These are phyloP conservation scores for Leccinum barrowsii DNA, from an alignment of 768 basidiomycete genomes.

Conservation along the genomic window DNA sequence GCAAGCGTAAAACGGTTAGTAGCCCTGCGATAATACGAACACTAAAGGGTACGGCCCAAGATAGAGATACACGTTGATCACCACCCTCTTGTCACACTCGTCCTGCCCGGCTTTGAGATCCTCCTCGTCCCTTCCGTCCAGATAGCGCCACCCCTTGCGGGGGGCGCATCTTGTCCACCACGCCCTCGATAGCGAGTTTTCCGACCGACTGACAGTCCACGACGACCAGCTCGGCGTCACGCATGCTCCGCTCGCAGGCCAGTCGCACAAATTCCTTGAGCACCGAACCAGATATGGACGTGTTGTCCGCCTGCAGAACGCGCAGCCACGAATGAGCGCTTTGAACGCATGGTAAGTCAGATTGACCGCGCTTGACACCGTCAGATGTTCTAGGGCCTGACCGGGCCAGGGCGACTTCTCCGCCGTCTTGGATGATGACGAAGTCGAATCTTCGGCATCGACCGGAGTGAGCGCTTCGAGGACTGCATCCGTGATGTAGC, in stretches of 20 bases:
- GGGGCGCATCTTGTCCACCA: slow-evolving; percentile 56
- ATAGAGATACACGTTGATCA: slow-evolving; percentile 46
- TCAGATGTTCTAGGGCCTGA: slow-evolving; percentile 67
- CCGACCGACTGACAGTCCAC: slow-evolving; percentile 73
- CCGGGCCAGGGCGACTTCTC: slow-evolving; percentile 45
- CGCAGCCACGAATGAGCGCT: slow-evolving; percentile 57
- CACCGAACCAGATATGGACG: slow-evolving; percentile 55
- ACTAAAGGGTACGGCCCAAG: slow-evolving; percentile 29
- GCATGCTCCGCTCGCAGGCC: slow-evolving; percentile 43
- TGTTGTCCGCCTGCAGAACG: slow-evolving; percentile 76
- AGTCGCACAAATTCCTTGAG: slow-evolving; percentile 66
- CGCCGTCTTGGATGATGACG: slow-evolving; percentile 3
- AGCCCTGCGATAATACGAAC: slow-evolving; percentile 8
- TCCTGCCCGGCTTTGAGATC: slow-evolving; percentile 69
- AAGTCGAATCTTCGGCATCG: slow-evolving; percentile 4
- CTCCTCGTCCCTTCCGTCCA: slow-evolving; percentile 68
- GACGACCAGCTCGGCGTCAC: slow-evolving; percentile 58
- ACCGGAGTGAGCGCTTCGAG: slow-evolving; percentile 59
- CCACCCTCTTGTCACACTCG: slow-evolving; percentile 76
- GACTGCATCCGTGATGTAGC: slow-evolving; percentile 71
- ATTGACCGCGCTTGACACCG: slow-evolving; percentile 62
- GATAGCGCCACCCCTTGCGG: slow-evolving; percentile 59
- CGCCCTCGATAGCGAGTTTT: slow-evolving; percentile 60
- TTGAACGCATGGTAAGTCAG: slow-evolving; percentile 64
- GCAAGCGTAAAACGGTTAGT: slow-evolving; percentile 16